A percentile compares a stretch with the other conserved stretches of the same genome.
phyloP scores from a whole-genome alignment of 768 basidiomycete species.

The Rhodotorula taiwanensis region DNA sequence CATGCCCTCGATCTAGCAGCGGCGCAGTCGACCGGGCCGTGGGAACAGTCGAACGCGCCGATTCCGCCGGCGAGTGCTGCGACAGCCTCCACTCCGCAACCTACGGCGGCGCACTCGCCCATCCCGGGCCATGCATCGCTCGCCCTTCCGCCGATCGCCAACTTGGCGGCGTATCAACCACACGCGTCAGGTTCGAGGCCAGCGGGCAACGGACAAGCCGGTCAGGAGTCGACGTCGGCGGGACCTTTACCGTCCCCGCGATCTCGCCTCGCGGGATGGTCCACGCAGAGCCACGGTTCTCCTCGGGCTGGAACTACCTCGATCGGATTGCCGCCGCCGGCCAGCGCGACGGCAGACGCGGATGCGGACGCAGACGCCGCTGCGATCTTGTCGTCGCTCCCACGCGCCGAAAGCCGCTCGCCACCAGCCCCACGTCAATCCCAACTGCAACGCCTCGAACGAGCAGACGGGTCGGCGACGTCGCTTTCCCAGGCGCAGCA shows the following conservation, averaged over 20 bases:
- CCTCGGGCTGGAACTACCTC: too few species aligned
- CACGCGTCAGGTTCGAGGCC: too few species aligned
- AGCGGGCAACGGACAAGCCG: too few species aligned
- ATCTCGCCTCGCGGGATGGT: background rate
- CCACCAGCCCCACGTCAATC: background rate
- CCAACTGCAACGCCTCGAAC: too few species aligned
- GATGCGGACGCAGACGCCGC: conserved; percentile 21
- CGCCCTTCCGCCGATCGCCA: conserved; percentile 24
- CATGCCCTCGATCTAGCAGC: background rate
- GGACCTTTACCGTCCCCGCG: background rate
- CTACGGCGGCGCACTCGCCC: background rate
- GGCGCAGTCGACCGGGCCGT: background rate
- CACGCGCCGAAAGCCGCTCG: background rate
- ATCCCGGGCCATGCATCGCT: too few species aligned
- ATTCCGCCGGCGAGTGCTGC: background rate
- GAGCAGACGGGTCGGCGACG: too few species aligned
- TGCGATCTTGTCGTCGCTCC: conserved; percentile 14
- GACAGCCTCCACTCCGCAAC: background rate
- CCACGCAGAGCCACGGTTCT: background rate
- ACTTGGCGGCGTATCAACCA: conserved; percentile 6
- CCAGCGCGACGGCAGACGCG: too few species aligned
- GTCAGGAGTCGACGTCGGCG: background rate
- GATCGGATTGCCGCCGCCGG: too few species aligned
- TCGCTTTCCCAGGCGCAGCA: too few species aligned
- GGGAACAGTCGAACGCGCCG: too few species aligned